These are phyloP conservation scores for Solanum lycopersicoides DNA, from an alignment of 257 asterid species.

Conservation along the genomic window DNA sequence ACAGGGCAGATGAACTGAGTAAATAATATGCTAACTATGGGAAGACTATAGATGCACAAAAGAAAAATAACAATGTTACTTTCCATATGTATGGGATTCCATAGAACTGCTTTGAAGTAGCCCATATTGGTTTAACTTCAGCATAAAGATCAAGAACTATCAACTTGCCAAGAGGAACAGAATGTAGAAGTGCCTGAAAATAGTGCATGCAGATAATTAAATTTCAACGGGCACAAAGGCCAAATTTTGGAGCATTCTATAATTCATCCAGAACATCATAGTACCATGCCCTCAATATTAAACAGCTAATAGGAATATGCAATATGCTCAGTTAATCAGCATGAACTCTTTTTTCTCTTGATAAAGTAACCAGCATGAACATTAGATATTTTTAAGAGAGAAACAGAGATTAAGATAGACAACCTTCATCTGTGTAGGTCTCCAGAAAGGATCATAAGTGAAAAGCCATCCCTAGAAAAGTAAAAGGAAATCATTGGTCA, in stretches of 20 bases:
- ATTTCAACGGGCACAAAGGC: neutral
- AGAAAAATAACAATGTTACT: neutral
- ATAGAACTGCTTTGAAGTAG: constrained; percentile 69
- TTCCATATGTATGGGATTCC: constrained; percentile 79
- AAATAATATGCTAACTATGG: neutral
- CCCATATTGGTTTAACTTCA: constrained; percentile 84
- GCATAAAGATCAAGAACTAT: constrained; percentile 82
- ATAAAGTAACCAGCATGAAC: neutral
- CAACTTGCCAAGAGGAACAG: constrained; percentile 75
- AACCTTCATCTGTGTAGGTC: constrained; percentile 90
- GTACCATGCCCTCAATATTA: neutral
- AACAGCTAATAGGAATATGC: neutral
- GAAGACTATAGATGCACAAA: neutral
- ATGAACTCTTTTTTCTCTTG: neutral
- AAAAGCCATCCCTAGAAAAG: constrained; percentile 79
- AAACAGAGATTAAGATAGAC: neutral
- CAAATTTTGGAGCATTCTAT: neutral
- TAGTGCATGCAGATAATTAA: neutral
- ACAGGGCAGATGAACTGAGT: neutral
- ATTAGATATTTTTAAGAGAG: neutral
- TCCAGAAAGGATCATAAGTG: constrained; percentile 80
- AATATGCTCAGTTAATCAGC: neutral
- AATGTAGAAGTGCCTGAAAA: constrained; percentile 84
- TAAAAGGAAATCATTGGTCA: neutral
- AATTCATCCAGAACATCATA: neutral